Percentiles rank a stretch among this genome's conserved stretches.
Evolutionary conservation across 139 green algal genomes (phyloP).

Genomic region (Nannochloris sp.): DNA sequence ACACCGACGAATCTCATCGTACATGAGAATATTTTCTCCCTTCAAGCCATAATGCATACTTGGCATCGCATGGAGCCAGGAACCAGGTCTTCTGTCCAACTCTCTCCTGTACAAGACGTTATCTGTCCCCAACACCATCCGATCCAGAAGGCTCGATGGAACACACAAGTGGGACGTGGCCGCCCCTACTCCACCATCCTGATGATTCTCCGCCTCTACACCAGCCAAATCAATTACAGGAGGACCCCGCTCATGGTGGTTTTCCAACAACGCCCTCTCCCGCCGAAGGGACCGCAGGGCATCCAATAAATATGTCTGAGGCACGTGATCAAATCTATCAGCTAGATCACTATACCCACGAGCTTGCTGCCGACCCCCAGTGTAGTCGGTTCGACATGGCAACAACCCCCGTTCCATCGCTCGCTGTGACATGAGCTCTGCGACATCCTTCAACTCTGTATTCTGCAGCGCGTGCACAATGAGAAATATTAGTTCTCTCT

Average conservation of each 20-base stretch:
- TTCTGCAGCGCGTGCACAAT: constrained; percentile 28
- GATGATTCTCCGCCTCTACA: neutral
- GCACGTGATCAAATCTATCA: constrained; percentile 1
- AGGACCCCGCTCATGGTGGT: neutral
- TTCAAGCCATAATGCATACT: neutral
- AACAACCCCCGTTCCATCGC: constrained; percentile 35
- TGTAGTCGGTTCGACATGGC: constrained; percentile 36
- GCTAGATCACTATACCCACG: constrained; percentile 8
- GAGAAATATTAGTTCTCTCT: constrained; percentile 30
- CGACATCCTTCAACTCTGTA: constrained; percentile 27
- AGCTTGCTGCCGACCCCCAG: constrained; percentile 8
- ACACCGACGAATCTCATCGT: neutral
- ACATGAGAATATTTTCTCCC: neutral
- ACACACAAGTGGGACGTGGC: no score
- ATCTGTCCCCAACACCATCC: neutral
- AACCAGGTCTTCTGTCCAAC: neutral
- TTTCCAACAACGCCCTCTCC: neutral
- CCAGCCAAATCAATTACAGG: neutral
- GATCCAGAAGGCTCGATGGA: neutral
- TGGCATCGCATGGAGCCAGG: neutral
- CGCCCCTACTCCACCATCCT: neutral
- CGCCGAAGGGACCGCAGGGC: neutral
- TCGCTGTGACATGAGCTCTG: constrained; percentile 26
- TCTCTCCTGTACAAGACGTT: neutral
- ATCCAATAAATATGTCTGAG: neutral